Percentiles rank a stretch among this genome's conserved stretches.
Evolutionary conservation across 345 rosid genomes (phyloP).

Genomic region (Rhodomyrtus tomentosa): DNA sequence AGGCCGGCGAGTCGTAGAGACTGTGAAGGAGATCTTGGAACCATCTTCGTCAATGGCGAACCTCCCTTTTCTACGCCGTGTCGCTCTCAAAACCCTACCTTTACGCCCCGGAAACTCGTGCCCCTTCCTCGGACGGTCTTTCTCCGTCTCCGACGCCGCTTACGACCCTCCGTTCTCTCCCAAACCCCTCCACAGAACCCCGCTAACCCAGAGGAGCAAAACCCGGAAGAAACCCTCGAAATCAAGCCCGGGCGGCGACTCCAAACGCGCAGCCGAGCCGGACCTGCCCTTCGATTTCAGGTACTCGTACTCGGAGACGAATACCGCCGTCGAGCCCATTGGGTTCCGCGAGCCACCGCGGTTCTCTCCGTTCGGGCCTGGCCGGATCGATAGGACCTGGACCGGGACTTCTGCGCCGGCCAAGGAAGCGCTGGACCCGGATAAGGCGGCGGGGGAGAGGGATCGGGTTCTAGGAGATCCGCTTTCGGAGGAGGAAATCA

Average conservation of each 20-base stretch:
- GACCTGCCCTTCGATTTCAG: conserved; percentile 80
- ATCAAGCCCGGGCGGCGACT: background rate
- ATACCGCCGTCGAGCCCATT: conserved; percentile 44
- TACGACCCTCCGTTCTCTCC: conserved; percentile 18
- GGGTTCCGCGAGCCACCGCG: conserved; percentile 83
- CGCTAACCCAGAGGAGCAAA: conserved; percentile 5
- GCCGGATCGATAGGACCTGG: conserved; percentile 72
- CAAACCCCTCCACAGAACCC: conserved; percentile 7
- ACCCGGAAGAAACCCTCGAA: background rate
- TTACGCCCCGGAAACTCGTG: background rate
- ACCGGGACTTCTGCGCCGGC: conserved; percentile 63
- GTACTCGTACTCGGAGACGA: conserved; percentile 69
- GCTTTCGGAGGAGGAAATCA: conserved; percentile 56
- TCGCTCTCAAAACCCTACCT: background rate
- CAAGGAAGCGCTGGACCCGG: conserved; percentile 16
- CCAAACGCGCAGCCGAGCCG: conserved; percentile 17
- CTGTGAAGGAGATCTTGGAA: background rate
- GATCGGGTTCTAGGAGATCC: conserved; percentile 43
- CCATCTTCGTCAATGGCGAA: background rate
- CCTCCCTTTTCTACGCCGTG: background rate
- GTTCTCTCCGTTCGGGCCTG: conserved; percentile 89
- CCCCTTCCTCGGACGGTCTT: conserved; percentile 7
- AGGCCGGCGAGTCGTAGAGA: no score
- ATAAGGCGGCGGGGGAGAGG: conserved; percentile 35
- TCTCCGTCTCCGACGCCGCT: background rate